A percentile compares a stretch with the other conserved stretches of the same genome.
These are phyloP conservation scores for Keithomyces neogunnii DNA, from an alignment of 2,329 filamentous ascomycete species.

Conservation along the genomic window DNA sequence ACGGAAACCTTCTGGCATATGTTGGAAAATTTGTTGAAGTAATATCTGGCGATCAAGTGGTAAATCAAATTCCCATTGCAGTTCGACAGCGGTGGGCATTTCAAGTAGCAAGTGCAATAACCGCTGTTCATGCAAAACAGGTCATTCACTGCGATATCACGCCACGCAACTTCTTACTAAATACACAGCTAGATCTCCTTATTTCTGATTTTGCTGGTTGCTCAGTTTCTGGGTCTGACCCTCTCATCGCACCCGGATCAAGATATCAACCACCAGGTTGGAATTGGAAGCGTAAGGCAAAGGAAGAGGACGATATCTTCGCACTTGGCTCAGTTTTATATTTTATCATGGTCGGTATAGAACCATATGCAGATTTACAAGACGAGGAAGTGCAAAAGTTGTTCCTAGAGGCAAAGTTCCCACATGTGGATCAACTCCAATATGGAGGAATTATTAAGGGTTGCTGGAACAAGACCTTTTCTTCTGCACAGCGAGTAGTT, in stretches of 20 bases:
- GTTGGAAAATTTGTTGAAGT: background rate
- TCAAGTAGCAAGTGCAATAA: slow-evolving; percentile 24
- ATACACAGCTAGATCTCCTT: slow-evolving; percentile 22
- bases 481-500: slow-evolving; percentile 1
- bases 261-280: slow-evolving; percentile 16
- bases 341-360: slow-evolving; percentile 22
- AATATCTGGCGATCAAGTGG: background rate
- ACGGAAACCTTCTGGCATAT: background rate
- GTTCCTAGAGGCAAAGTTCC: slow-evolving; percentile 18
- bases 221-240: slow-evolving; percentile 16
- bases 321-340: slow-evolving; percentile 26
- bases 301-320: slow-evolving; percentile 22
- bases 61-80: background rate
- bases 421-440: slow-evolving; percentile 15
- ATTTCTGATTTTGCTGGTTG: slow-evolving; percentile 29
- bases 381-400: slow-evolving; percentile 19
- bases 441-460: slow-evolving; percentile 19
- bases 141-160: slow-evolving; percentile 31
- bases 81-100: slow-evolving; percentile 16
- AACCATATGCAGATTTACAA: slow-evolving; percentile 19
- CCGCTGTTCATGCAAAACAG: slow-evolving; percentile 23
- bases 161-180: slow-evolving; percentile 29
- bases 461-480: slow-evolving; percentile 16
- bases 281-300: slow-evolving; percentile 16
- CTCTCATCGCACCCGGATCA: slow-evolving; percentile 13